Evolutionary conservation across 1,284 basidiomycete species (phyloP).

Genomic region (Ustilago crameri): DNA sequence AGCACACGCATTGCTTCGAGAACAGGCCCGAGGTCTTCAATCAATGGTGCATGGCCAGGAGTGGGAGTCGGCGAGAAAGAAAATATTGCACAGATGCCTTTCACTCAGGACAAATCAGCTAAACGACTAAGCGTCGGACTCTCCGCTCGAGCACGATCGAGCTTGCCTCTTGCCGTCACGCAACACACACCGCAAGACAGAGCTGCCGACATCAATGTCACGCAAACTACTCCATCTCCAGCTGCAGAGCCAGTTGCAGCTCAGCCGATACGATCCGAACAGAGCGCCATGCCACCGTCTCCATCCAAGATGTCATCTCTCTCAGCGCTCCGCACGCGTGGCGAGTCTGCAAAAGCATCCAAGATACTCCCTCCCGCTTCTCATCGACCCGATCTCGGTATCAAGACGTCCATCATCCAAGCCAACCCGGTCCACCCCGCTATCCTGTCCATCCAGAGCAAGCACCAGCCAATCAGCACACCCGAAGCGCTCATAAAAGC

Average conservation of each 20-base stretch:
- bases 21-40: slow-evolving; percentile 10
- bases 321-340: slow-evolving; percentile 18
- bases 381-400: slow-evolving; percentile 27
- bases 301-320: slow-evolving; percentile 19
- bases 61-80: slow-evolving; percentile 17
- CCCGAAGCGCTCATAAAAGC: slow-evolving; percentile 44
- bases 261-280: neutral
- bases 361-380: slow-evolving; percentile 3
- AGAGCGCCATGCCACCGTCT: neutral
- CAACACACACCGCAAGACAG: slow-evolving; percentile 10
- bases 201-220: neutral
- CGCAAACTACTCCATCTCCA: too few relatives aligned
- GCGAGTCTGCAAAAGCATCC: slow-evolving; percentile 5
- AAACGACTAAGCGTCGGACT: slow-evolving; percentile 19
- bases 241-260: too few relatives aligned
- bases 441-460: slow-evolving; percentile 28
- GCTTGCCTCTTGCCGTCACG: slow-evolving; percentile 26
- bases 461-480: slow-evolving; percentile 43
- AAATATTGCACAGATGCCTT: slow-evolving; percentile 12
- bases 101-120: neutral
- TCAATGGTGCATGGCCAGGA: slow-evolving; percentile 4
- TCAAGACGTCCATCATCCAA: slow-evolving; percentile 31
- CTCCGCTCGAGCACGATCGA: slow-evolving; percentile 14
- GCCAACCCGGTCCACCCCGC: slow-evolving; percentile 39
- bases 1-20: neutral